A percentile compares a stretch with the other conserved stretches of the same genome.
phyloP scores from a whole-genome alignment of 108 stramenopile genomes.

The Nannochloropsis gaditana region DNA sequence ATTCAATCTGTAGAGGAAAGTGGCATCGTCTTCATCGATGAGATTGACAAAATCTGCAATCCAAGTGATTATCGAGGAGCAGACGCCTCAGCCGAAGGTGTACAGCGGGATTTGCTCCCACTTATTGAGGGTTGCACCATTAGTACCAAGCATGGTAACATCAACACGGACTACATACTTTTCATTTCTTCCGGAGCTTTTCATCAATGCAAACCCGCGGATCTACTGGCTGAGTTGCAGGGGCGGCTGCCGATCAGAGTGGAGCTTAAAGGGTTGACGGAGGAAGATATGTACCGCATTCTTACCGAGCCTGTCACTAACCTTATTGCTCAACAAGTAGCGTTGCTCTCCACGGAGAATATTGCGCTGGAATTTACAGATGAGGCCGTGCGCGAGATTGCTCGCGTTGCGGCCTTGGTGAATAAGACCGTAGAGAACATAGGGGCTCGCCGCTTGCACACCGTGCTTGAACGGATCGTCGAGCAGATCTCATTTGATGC shows the following conservation, averaged over 20 bases:
- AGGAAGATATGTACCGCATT: conserved; percentile 96
- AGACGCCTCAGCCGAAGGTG: conserved; percentile 96
- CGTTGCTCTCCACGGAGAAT: conserved; percentile 84
- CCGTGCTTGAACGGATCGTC: conserved; percentile 94
- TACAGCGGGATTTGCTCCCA: conserved; percentile 94
- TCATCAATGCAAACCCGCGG: conserved; percentile 79
- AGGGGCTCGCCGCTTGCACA: conserved; percentile 92
- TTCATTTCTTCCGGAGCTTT: conserved; percentile 70
- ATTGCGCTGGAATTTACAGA: conserved; percentile 84
- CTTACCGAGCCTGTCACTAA: conserved; percentile 96
- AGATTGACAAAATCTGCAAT: conserved; percentile 96
- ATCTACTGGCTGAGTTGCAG: conserved; percentile 91
- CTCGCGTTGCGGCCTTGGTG: conserved; percentile 75
- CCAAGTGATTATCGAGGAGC: conserved; percentile 65
- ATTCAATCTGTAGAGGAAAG: conserved; percentile 86
- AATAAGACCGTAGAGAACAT: conserved; percentile 99
- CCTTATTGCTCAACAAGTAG: conserved; percentile 87
- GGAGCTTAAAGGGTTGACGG: conserved; percentile 89
- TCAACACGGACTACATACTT: conserved; percentile 95
- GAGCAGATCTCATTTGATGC: conserved; percentile 92
- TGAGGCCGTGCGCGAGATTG: conserved; percentile 93
- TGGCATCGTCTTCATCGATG: conserved; percentile 99
- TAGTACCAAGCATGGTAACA: conserved; percentile 91
- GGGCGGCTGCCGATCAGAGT: conserved; percentile 98
- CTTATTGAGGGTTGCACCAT: conserved; percentile 95